Base-by-base conservation (phyloP, 1,139 yeast genomes). In the Candida tropicalis region DNA sequence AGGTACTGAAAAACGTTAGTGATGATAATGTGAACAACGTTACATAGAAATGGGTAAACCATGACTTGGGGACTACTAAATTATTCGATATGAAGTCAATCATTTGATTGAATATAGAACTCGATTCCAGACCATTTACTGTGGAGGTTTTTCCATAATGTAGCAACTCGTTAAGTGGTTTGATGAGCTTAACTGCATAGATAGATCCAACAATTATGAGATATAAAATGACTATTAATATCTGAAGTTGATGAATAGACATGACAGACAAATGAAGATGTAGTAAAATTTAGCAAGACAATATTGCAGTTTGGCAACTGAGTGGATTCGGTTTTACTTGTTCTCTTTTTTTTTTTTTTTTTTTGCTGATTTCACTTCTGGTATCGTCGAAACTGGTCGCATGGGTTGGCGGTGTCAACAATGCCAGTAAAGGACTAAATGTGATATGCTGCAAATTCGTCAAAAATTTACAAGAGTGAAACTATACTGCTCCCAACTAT, bases 1-100 rank as follows among this genome's bases (percentile, higher is more conserved):
- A 37, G 38, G 40, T 27, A 33, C 23, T 7, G 38, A 34, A 44
- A 46, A 48, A 39, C 24, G 42, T 8, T 22, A 34, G 17, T 40
- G 46, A 41, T 39, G 34, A 48, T 13, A 17, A 47, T 7, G 44
- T 39, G 5, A 57, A 45, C 35, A 74, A 69, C 3, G 66, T 36
- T 5, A 73, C 43, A 50, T 79, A 79, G 50, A 73, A 79, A 52
- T 79, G 82, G 3, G 60, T 51, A 52, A 79, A 79, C 66, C 66
- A 74, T 23, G 64, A 47, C 51, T 78, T 79, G 0, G 81, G 81
- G 1, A 79, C 79, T n/a, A 72, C 70, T 28, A 59, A 45, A 2
- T 51, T 40, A 9, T 39, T 42, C 26, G 48, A 38, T 9, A 41
- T 26, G 13, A 43, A 39, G 11, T 38, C 37, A 31, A 46, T 32